Percentiles rank a stretch among this genome's conserved stretches.
phyloP scores from a whole-genome alignment of 768 basidiomycete genomes.

The Bullera alba region DNA sequence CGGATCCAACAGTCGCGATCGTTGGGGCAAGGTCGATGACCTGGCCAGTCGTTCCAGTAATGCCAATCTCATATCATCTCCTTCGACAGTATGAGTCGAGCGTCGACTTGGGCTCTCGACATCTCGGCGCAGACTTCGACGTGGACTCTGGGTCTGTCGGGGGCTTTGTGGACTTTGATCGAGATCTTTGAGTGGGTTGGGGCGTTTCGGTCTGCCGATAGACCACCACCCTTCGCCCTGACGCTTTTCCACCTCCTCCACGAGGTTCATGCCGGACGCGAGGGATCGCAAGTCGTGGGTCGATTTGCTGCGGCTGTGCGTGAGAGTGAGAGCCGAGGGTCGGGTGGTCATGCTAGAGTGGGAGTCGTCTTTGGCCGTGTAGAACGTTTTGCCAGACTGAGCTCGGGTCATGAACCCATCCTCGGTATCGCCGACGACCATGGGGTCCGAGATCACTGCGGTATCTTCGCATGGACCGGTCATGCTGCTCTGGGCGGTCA shows the following conservation, averaged over 20 bases:
- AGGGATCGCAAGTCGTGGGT: constrained; percentile 11
- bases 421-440: no score
- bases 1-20: neutral
- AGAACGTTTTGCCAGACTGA: neutral
- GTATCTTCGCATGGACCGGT: neutral
- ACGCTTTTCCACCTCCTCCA: constrained; percentile 18
- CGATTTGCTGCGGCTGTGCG: constrained; percentile 16
- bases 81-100: neutral
- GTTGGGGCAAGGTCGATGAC: constrained; percentile 2
- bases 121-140: no score
- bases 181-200: no score
- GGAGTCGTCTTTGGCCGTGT: neutral
- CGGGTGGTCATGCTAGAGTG: neutral
- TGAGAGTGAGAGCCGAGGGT: constrained; percentile 2
- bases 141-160: neutral
- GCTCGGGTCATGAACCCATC: no score
- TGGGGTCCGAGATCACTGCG: no score
- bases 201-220: constrained; percentile 1
- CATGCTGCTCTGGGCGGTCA: neutral
- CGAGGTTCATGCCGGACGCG: constrained; percentile 14
- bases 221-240: constrained; percentile 37
- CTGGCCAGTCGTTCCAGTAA: constrained; percentile 6
- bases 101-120: no score
- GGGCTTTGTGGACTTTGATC: neutral
- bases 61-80: constrained; percentile 3